These are phyloP conservation scores for Margaritispora aquatica DNA, from an alignment of 495 filamentous ascomycete genomes.

Conservation along the genomic window DNA sequence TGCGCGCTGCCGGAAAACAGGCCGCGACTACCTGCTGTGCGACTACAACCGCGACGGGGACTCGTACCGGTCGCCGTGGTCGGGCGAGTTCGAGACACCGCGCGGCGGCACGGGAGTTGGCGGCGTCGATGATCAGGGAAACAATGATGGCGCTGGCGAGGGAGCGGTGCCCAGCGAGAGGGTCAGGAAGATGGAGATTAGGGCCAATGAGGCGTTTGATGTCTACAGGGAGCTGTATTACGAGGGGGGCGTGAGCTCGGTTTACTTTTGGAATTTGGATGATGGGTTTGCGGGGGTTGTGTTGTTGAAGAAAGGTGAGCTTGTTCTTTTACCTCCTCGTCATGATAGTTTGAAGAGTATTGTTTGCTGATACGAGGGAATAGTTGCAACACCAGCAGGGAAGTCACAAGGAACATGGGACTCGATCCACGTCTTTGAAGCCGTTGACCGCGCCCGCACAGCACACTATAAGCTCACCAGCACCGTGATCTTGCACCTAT, in stretches of 20 bases:
- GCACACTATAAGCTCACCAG: slow-evolving; percentile 97
- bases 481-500: slow-evolving; percentile 88
- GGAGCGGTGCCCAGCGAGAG: slow-evolving; percentile 77
- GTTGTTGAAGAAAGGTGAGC: slow-evolving; percentile 86
- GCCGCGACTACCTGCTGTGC: slow-evolving; percentile 94
- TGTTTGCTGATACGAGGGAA: not conserved
- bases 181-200: slow-evolving; percentile 87
- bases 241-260: slow-evolving; percentile 88
- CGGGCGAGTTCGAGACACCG: slow-evolving; percentile 93
- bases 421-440: slow-evolving; percentile 98
- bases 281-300: slow-evolving; percentile 97
- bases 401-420: slow-evolving; percentile 88
- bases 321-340: not conserved
- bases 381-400: slow-evolving; percentile 50
- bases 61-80: slow-evolving; percentile 94
- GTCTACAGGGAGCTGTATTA: slow-evolving; percentile 97
- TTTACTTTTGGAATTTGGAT: slow-evolving; percentile 98
- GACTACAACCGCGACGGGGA: slow-evolving; percentile 99
- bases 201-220: slow-evolving; percentile 93
- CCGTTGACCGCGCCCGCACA: slow-evolving; percentile 79
- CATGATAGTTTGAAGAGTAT: not conserved
- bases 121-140: slow-evolving; percentile 36
- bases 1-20: slow-evolving; percentile 77
- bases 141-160: slow-evolving; percentile 44
- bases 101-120: slow-evolving; percentile 49